Evolutionary conservation across 768 basidiomycete genomes (phyloP).

Genomic region (Lanmaoa rubissima): DNA sequence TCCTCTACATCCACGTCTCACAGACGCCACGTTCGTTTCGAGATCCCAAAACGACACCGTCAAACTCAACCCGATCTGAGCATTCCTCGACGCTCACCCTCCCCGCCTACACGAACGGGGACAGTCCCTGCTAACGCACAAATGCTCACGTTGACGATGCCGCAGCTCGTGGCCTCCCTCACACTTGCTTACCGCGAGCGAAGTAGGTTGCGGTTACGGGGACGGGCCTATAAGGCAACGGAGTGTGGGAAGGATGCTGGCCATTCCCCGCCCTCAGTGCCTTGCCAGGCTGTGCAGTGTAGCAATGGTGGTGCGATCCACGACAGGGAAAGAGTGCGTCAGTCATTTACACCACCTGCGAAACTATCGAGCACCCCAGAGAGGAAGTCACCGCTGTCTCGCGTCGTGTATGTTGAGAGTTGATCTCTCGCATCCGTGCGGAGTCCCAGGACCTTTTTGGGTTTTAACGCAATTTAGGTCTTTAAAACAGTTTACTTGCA

Average conservation of each 20-base stretch:
- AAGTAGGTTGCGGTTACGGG: conserved; percentile 19
- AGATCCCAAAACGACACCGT: conserved; percentile 5
- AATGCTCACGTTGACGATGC: conserved; percentile 26
- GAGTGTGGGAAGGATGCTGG: conserved; percentile 11
- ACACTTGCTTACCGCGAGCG: conserved; percentile 28
- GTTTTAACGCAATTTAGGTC: background rate
- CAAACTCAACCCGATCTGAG: conserved; percentile 3
- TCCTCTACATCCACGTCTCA: background rate
- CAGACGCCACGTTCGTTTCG: conserved; percentile 27
- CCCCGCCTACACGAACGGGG: conserved; percentile 20
- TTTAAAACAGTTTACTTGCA: background rate
- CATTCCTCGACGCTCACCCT: conserved; percentile 25
- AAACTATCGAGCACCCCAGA: conserved; percentile 16
- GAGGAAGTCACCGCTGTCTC: conserved; percentile 28
- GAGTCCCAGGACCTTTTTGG: background rate
- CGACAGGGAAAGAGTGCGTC: conserved; percentile 3
- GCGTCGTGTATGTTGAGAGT: conserved; percentile 17
- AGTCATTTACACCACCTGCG: background rate
- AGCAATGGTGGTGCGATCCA: background rate
- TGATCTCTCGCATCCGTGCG: conserved; percentile 15
- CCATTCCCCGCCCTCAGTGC: conserved; percentile 4
- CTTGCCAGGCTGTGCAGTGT: conserved; percentile 4
- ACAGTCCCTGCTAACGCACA: conserved; percentile 2
- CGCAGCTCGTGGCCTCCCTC: conserved; percentile 33
- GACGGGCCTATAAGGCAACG: conserved; percentile 6